These are phyloP conservation scores for Aureobasidium sp. DNA, from an alignment of 2,329 filamentous ascomycete genomes.

Conservation along the genomic window DNA sequence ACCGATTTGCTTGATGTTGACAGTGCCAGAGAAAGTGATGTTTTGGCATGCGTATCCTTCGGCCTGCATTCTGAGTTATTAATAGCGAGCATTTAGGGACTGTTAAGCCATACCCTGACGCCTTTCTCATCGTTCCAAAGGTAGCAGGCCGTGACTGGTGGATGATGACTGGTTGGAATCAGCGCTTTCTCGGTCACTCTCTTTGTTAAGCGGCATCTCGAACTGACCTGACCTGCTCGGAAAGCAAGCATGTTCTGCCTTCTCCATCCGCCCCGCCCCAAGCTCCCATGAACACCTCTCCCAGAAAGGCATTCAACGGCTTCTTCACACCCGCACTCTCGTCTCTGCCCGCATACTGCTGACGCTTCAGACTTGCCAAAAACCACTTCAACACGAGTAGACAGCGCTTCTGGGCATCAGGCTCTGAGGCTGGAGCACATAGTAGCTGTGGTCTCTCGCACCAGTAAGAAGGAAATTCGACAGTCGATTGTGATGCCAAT, in stretches of 20 bases:
- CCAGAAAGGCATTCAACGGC: constrained; percentile 43
- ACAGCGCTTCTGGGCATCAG: constrained; percentile 32
- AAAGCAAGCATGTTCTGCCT: constrained; percentile 33
- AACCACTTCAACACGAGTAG: constrained; percentile 43
- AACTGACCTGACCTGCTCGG: constrained; percentile 33
- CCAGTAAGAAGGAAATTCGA: constrained; percentile 39
- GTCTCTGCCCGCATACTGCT: constrained; percentile 39
- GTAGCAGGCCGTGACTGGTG: constrained; percentile 39
- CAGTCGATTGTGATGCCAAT: constrained; percentile 36
- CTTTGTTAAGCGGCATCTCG: no score
- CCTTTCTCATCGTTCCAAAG: constrained; percentile 37
- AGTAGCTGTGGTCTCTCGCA: constrained; percentile 39
- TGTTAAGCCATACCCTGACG: constrained; percentile 19
- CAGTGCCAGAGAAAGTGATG: constrained; percentile 36
- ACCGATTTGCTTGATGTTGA: constrained; percentile 39
- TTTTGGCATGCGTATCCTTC: constrained; percentile 40
- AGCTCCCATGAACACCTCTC: constrained; percentile 37
- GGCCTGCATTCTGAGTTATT: constrained; percentile 17
- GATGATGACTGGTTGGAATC: constrained; percentile 29
- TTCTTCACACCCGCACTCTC: constrained; percentile 40
- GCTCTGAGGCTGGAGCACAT: constrained; percentile 34
- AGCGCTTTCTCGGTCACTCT: background rate
- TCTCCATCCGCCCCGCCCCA: constrained; percentile 23
- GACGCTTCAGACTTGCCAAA: constrained; percentile 36
- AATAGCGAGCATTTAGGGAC: background rate